Evolutionary conservation across 805 yeast species (phyloP), one percentile per base, ranked within the genome.

Genomic region (Kregervanrija delftensis): DNA sequence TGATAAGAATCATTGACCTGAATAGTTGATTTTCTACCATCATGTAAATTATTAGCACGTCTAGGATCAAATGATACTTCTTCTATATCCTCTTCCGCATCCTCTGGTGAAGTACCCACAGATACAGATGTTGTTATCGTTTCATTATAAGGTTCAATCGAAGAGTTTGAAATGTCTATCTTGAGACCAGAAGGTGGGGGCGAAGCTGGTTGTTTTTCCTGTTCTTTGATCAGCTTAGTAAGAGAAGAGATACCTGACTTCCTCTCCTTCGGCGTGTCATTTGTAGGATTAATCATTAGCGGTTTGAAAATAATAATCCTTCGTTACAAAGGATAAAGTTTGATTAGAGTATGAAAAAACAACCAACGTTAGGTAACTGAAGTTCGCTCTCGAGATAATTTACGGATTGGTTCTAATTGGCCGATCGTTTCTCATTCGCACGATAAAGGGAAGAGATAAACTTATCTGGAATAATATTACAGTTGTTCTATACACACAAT

Each of bases 41-140:
- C 28, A 22, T 22, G 28, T 22, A 22, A 22, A 22, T 22, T 22
- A 22, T 22, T 22, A 22, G 28, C 41, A 16, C 47, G 46, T 17
- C 39, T 39, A 15, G 49, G 42, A 16, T 46, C 41, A 22, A 37
- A 47, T 1, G 47, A 43, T 22, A 3, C 14, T 6, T 43, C 46
- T 8, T 37, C 45, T 1, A 41, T 50, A 14, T 43, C 41, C 30
- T 35, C 31, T 12, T 45, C 49, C 2, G 50, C 57, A 3, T 57
- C 61, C 13, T 57, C 61, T 1, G 65, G 63, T 4, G 67, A 61
- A 1, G 59, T 58, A 1, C 63, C 68, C 11, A 63, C 49, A 10
- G 67, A 60, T 3, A 63, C 57, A 2, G 68, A 62, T 6, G 67
- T 63, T 8, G 66, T 61, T 33, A 64, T 59, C 9, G 61, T 56